phyloP scores from a whole-genome alignment of 192 early-diverging fungal species.

The Hyaloraphidium curvatum region DNA sequence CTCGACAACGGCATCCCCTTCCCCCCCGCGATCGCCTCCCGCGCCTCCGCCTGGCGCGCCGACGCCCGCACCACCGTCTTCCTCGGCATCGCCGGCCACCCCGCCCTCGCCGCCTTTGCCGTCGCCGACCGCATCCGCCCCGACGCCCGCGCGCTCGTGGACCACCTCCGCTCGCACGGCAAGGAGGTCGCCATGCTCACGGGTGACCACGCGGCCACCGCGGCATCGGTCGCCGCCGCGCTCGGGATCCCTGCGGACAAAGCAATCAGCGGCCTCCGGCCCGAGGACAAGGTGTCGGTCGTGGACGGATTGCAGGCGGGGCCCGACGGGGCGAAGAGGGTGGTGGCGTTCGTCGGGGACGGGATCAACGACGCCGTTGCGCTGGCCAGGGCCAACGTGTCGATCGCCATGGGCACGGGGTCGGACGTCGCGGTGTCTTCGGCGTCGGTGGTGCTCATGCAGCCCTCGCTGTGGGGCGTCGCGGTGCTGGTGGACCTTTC shows the following conservation, averaged over 20 bases:
- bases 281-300: constrained; percentile 36
- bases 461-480: constrained; percentile 65
- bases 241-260: constrained; percentile 35
- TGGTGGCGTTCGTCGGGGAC: constrained; percentile 90
- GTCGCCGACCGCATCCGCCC: not conserved
- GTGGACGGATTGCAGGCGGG: not conserved
- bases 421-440: constrained; percentile 94
- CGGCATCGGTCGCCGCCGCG: constrained; percentile 32
- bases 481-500: constrained; percentile 71
- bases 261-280: constrained; percentile 42
- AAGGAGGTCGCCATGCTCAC: constrained; percentile 45
- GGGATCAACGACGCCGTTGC: constrained; percentile 92
- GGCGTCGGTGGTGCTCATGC: constrained; percentile 81
- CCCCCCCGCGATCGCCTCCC: constrained; percentile 2
- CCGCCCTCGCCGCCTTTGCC: not conserved
- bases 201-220: constrained; percentile 49
- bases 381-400: constrained; percentile 63
- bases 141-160: not conserved
- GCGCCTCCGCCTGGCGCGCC: not conserved
- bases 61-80: not conserved
- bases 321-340: constrained; percentile 7
- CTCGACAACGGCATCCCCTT: constrained; percentile 20
- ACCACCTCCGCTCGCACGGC: constrained; percentile 8
- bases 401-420: constrained; percentile 72
- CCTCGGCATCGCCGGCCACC: not conserved